phyloP scores from a whole-genome alignment of 106 monocot species.

The Acorus calamus region DNA sequence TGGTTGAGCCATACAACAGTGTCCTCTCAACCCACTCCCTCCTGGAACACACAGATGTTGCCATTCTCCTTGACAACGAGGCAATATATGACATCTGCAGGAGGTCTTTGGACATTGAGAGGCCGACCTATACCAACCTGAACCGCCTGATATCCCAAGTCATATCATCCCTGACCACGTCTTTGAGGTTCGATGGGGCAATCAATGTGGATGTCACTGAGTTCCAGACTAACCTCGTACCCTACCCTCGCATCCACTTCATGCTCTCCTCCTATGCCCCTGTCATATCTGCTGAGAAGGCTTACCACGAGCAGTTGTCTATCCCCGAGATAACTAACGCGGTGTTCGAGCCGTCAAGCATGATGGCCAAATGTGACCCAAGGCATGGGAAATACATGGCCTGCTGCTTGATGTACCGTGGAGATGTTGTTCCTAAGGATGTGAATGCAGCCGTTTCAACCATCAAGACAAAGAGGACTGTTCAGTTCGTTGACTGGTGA shows the following conservation, averaged over 20 bases:
- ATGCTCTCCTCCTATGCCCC: conserved; percentile 40
- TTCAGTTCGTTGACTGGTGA: conserved; percentile 40
- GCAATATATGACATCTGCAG: conserved; percentile 34
- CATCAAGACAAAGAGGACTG: conserved; percentile 28
- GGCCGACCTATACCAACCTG: conserved; percentile 46
- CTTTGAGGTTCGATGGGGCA: conserved; percentile 32
- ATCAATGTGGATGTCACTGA: conserved; percentile 35
- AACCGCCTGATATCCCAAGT: conserved; percentile 39
- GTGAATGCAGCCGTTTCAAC: conserved; percentile 34
- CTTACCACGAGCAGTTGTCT: conserved; percentile 25
- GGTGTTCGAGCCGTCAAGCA: conserved; percentile 28
- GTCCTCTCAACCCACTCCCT: too few relatives aligned
- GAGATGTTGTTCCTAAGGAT: conserved; percentile 40
- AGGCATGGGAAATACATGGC: conserved; percentile 1
- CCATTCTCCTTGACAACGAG: too few relatives aligned
- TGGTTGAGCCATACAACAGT: too few relatives aligned
- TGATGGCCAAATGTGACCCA: conserved; percentile 39
- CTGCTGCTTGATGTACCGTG: conserved; percentile 43
- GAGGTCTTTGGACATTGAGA: conserved; percentile 33
- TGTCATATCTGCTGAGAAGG: conserved; percentile 6
- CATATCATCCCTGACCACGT: conserved; percentile 32
- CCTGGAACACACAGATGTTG: too few relatives aligned
- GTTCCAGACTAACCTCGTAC: conserved; percentile 37
- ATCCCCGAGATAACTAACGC: conserved; percentile 34
- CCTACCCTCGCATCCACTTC: conserved; percentile 37